A percentile compares a stretch with the other conserved stretches of the same genome.
Evolutionary conservation across 768 basidiomycete species (phyloP).

Genomic region (Coprinopsis sp.): DNA sequence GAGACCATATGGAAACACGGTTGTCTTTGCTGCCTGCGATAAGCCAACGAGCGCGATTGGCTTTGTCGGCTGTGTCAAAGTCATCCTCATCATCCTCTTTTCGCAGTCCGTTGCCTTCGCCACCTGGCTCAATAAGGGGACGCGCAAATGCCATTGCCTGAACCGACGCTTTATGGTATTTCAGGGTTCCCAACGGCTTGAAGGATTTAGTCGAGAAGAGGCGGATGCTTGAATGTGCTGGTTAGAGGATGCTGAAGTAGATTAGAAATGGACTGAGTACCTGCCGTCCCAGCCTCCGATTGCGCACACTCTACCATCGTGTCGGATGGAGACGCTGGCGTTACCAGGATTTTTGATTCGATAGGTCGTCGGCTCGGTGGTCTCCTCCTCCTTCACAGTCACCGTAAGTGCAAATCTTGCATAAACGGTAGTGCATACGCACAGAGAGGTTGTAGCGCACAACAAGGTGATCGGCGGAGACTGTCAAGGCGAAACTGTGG

Average conservation of each 20-base stretch:
- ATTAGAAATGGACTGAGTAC: conserved; percentile 41
- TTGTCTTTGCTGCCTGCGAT: conserved; percentile 62
- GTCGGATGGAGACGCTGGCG: conserved; percentile 65
- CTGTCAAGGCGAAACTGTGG: conserved; percentile 61
- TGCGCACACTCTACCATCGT: conserved; percentile 76
- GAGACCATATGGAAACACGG: conserved; percentile 67
- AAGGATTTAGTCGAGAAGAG: conserved; percentile 77
- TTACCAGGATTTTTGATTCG: conserved; percentile 81
- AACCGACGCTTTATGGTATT: conserved; percentile 75
- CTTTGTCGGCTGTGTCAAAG: conserved; percentile 39
- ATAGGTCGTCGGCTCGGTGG: conserved; percentile 29
- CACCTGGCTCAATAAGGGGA: not conserved
- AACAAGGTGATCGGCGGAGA: conserved; percentile 81
- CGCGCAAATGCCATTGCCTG: conserved; percentile 71
- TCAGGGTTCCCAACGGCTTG: conserved; percentile 79
- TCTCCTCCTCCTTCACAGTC: conserved; percentile 15
- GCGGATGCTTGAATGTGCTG: conserved; percentile 50
- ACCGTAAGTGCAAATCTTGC: not conserved
- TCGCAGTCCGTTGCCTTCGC: conserved; percentile 27
- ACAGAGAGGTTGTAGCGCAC: conserved; percentile 61
- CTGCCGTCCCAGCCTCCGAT: conserved; percentile 93
- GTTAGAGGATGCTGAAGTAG: not conserved
- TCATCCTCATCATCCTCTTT: conserved; percentile 51
- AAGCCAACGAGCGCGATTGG: conserved; percentile 55
- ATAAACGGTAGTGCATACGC: conserved; percentile 11